These are phyloP conservation scores for Erythrophleum ivorense DNA, from an alignment of 331 rosid genomes.

Conservation along the genomic window DNA sequence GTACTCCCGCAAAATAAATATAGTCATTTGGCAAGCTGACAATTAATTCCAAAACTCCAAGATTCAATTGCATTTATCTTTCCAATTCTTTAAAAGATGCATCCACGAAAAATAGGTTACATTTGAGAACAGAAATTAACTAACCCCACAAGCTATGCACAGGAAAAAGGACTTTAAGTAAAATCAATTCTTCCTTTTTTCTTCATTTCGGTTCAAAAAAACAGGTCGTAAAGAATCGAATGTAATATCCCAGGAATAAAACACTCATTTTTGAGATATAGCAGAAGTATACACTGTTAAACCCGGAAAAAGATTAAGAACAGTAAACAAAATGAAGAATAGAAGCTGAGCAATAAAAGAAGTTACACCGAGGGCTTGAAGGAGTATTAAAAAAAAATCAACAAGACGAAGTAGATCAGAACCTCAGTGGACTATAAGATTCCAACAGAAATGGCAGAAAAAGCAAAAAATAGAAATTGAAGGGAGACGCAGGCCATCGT, in stretches of 20 bases:
- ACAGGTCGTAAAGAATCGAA: not conserved
- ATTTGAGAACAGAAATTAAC: not conserved
- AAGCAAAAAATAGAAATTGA: not conserved
- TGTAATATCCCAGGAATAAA: not conserved
- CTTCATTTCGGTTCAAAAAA: not conserved
- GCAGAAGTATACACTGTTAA: not conserved
- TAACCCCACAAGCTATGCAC: constrained; percentile 8
- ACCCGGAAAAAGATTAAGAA: not conserved
- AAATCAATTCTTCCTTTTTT: not conserved
- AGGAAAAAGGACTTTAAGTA: not conserved
- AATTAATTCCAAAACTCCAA: too few species aligned
- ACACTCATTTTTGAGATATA: not conserved
- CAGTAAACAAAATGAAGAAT: constrained; percentile 13
- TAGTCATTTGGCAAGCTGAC: not conserved
- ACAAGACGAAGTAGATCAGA: constrained; percentile 4
- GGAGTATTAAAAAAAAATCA: not conserved
- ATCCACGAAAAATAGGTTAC: not conserved
- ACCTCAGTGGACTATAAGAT: not conserved
- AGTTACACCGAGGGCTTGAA: not conserved
- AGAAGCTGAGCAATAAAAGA: constrained; percentile 8
- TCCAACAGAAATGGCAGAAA: not conserved
- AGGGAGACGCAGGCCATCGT: too few species aligned
- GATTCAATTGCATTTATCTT: not conserved
- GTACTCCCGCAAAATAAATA: not conserved
- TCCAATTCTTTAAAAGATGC: not conserved